Conservation (phyloP, 2,329 filamentous ascomycete genomes). For the Xylariomycetidae sp. region DNA sequence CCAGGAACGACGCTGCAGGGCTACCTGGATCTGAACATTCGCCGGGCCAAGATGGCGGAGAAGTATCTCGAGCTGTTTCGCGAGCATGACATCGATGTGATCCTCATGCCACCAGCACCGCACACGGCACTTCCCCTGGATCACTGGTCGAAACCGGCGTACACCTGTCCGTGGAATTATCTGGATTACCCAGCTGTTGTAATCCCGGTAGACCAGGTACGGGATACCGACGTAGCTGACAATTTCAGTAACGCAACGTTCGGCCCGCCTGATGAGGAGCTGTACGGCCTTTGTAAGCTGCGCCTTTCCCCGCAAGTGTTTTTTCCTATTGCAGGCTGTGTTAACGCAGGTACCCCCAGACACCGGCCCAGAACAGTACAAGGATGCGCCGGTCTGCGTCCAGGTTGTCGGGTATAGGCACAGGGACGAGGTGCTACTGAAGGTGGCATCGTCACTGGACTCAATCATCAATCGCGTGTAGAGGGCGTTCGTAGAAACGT, state of each 20-base stretch:
- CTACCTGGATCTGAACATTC: conserved; percentile 21
- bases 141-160: conserved; percentile 44
- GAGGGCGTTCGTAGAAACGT: background rate
- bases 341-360: conserved; percentile 17
- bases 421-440: conserved; percentile 23
- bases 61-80: conserved; percentile 19
- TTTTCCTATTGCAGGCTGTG: conserved; percentile 18
- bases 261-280: conserved; percentile 14
- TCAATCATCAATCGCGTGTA: conserved; percentile 16
- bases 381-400: conserved; percentile 20
- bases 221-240: conserved; percentile 18
- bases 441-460: conserved; percentile 20
- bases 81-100: conserved; percentile 38
- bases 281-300: conserved; percentile 21
- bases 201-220: conserved; percentile 40
- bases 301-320: no score
- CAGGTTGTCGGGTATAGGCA: conserved; percentile 29
- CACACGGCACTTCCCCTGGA: conserved; percentile 42
- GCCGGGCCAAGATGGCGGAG: conserved; percentile 19
- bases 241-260: conserved; percentile 21
- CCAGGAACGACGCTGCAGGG: conserved; percentile 14
- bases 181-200: conserved; percentile 50
- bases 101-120: conserved; percentile 47
- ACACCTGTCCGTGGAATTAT: conserved; percentile 53
- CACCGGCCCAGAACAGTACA: conserved; percentile 23